Evolutionary conservation across 2,329 filamentous ascomycete genomes (phyloP).

Genomic region (Stagonosporopsis rhizophila): DNA sequence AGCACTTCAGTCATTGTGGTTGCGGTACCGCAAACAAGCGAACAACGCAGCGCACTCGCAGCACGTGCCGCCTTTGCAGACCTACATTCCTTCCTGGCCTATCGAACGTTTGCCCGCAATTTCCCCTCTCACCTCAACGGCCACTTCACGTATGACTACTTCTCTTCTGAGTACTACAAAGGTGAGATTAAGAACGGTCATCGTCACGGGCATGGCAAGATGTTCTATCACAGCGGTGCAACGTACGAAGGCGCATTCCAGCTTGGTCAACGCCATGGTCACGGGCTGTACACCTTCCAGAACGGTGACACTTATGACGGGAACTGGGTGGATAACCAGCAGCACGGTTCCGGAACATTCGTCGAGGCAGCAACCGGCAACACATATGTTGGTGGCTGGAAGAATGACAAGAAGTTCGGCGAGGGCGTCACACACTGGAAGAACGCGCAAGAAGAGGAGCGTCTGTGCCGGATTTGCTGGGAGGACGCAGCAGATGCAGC

Average conservation of each 20-base stretch:
- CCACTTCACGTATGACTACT: conserved; percentile 60
- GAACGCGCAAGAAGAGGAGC: conserved; percentile 66
- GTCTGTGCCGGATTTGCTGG: conserved; percentile 68
- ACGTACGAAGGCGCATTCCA: conserved; percentile 64
- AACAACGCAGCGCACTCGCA: conserved; percentile 40
- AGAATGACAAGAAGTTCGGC: conserved; percentile 66
- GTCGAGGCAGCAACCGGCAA: conserved; percentile 65
- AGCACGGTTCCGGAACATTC: conserved; percentile 65
- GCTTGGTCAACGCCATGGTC: conserved; percentile 61
- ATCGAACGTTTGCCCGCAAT: conserved; percentile 49
- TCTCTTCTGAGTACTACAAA: conserved; percentile 64
- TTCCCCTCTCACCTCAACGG: conserved; percentile 55
- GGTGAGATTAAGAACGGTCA: conserved; percentile 57
- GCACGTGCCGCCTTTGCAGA: conserved; percentile 46
- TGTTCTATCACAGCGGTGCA: conserved; percentile 62
- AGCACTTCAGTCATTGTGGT: conserved; percentile 46
- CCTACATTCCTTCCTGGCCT: conserved; percentile 53
- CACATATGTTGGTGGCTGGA: conserved; percentile 67
- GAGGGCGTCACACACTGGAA: conserved; percentile 69
- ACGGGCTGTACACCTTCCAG: conserved; percentile 65
- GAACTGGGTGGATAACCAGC: conserved; percentile 69
- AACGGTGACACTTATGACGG: conserved; percentile 69
- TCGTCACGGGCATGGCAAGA: conserved; percentile 62
- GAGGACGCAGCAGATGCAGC: conserved; percentile 65
- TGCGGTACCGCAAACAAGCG: conserved; percentile 32